Conservation (phyloP, 352 stramenopile genomes). For the Phytopythium aichiense region DNA sequence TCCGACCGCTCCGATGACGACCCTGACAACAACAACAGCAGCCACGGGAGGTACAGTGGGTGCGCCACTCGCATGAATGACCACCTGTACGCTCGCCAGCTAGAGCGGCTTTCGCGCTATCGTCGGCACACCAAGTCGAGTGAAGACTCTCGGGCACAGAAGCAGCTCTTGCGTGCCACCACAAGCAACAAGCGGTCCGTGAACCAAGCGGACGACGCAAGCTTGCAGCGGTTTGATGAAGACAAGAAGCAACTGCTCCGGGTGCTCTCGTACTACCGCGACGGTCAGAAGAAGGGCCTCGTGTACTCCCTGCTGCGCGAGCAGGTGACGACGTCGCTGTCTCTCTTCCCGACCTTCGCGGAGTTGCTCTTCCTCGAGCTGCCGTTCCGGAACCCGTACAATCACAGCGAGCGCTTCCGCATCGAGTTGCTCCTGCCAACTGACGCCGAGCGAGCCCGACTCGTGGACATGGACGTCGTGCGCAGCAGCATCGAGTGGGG, state of each 20-base stretch:
- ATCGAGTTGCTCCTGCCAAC: conserved; percentile 70
- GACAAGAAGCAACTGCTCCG: conserved; percentile 85
- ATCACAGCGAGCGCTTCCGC: conserved; percentile 87
- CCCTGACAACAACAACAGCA: conserved; percentile 7
- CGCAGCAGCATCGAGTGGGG: conserved; percentile 77
- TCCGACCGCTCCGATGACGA: conserved; percentile 31
- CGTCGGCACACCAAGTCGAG: conserved; percentile 40
- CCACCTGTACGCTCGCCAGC: conserved; percentile 75
- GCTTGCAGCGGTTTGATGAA: conserved; percentile 46
- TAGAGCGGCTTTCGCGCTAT: conserved; percentile 68
- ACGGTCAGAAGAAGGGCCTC: conserved; percentile 93
- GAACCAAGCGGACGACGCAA: conserved; percentile 23
- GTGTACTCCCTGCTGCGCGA: conserved; percentile 88
- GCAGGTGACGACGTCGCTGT: conserved; percentile 83
- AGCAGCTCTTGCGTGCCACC: conserved; percentile 53
- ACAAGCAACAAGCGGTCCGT: conserved; percentile 17
- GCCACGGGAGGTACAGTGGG: conserved; percentile 4
- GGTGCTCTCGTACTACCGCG: conserved; percentile 90
- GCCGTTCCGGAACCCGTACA: conserved; percentile 89
- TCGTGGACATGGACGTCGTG: conserved; percentile 75
- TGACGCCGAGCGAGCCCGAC: conserved; percentile 19
- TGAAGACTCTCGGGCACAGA: conserved; percentile 44
- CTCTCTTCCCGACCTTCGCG: conserved; percentile 77
- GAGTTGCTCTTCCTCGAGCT: conserved; percentile 88
- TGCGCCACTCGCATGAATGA: conserved; percentile 55